Evolutionary conservation across 345 rosid genomes (phyloP), one percentile per base, ranked within the genome.

Genomic region (Gossypium turneri): DNA sequence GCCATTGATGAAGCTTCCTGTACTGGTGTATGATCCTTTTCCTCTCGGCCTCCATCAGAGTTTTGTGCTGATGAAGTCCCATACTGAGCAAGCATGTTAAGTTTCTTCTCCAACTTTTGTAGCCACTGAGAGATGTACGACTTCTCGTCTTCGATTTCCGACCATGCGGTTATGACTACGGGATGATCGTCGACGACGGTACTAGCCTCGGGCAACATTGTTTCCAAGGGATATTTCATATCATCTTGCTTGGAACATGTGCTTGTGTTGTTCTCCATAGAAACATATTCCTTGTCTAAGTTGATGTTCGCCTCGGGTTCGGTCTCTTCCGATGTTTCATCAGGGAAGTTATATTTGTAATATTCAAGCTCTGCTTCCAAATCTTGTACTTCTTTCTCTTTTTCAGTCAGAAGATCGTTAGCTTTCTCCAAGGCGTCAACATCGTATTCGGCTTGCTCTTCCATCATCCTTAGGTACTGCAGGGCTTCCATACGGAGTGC

Each of bases 391-490:
- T 88, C 89, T 71, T 87, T 91, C 75, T 91, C 97, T 75, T 84
- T 88, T 27, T 88, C 92, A 41, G 90, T 88, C 55, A 88, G 70
- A 43, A 88, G 86, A 74, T 88, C 89, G 73, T 89, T 89, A 53
- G 90, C 90, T 79, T 79, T 87, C 78, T 86, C 88, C 66, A 92
- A 80, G 7, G 88, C 91, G 60, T 89, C 94, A 24, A 75, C 82
- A 72, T 92, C 96, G 50, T 88, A 88, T 63, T 90, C 97, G 1
- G 92, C 91, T 80, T 93, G 94, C 81, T 89, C 97, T 73, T 93
- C 97, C 97, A 90, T 93, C 97, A 93, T 88, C 80, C 97, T 89
- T 70, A 93, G 79, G 85, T 84, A 87, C 79, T 93, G 97, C 76
- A 88, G 73, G 43, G 93, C 94, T 71, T 93, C 97, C 97, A 89